These are phyloP conservation scores for Mycosarcoma maydis DNA, from an alignment of 1,284 basidiomycete species.

Conservation along the genomic window DNA sequence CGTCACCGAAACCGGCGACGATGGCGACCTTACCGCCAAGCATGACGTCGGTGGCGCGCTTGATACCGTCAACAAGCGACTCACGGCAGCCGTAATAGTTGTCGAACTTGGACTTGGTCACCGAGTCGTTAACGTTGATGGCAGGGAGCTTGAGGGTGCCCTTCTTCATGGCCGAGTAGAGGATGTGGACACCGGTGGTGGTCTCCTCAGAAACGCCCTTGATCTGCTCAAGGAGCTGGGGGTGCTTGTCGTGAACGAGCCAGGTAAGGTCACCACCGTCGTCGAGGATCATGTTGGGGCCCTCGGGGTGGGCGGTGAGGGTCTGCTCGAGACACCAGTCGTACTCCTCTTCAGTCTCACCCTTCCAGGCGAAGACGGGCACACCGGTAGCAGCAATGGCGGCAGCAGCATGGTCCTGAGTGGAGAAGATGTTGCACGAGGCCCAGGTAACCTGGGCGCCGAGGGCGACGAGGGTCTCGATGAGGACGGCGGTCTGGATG, in stretches of 20 bases:
- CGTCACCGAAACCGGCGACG: constrained; percentile 98
- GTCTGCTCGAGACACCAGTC: constrained; percentile 94
- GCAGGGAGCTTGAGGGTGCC: constrained; percentile 96
- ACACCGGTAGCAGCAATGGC: constrained; percentile 98
- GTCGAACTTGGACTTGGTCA: constrained; percentile 99
- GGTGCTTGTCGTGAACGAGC: constrained; percentile 87
- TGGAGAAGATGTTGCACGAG: constrained; percentile 99
- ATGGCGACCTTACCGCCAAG: constrained; percentile 98
- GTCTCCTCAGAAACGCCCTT: constrained; percentile 98
- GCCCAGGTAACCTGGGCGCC: constrained; percentile 99
- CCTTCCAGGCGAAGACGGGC: constrained; percentile 99
- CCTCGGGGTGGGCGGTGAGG: constrained; percentile 80
- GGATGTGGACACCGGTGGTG: constrained; percentile 98
- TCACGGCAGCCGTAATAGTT: constrained; percentile 81
- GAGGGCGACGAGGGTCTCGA: constrained; percentile 77
- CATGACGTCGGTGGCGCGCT: constrained; percentile 99
- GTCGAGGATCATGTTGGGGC: constrained; percentile 99
- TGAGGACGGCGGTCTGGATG: constrained; percentile 78
- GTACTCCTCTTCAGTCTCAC: constrained; percentile 99
- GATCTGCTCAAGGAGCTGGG: constrained; percentile 66
- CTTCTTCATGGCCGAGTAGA: constrained; percentile 96
- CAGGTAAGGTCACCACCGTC: constrained; percentile 97
- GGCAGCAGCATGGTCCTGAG: constrained; percentile 95
- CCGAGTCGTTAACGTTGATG: constrained; percentile 95
- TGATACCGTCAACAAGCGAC: constrained; percentile 99